These are phyloP conservation scores for Megacollybia marginata DNA, from an alignment of 768 basidiomycete species.

Conservation along the genomic window DNA sequence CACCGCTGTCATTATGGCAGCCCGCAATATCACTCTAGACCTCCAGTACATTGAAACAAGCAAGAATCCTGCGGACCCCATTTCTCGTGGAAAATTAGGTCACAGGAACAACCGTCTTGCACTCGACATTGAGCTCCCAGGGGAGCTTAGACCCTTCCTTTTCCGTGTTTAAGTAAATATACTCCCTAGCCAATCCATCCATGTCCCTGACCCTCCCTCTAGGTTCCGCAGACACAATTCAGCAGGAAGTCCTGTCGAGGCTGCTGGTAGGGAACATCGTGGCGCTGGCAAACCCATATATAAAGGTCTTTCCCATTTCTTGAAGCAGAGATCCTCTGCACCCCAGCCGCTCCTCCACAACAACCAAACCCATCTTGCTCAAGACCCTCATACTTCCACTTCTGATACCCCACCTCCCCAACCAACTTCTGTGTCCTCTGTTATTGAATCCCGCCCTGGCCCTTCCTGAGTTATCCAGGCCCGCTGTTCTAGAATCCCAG, in stretches of 20 bases:
- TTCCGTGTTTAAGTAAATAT: conserved; percentile 1
- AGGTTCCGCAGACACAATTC: not conserved
- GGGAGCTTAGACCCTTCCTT: conserved; percentile 1
- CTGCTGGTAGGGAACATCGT: not conserved
- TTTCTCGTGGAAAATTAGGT: conserved; percentile 1
- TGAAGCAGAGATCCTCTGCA: not conserved
- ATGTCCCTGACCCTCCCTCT: not conserved
- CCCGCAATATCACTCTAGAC: conserved; percentile 2
- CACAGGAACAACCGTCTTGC: not conserved
- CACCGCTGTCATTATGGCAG: conserved; percentile 1
- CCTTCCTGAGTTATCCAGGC: not conserved
- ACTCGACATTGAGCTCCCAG: not conserved
- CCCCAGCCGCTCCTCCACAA: not conserved
- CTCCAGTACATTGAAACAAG: conserved; percentile 9
- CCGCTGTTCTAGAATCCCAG: not conserved
- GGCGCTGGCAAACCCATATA: not conserved
- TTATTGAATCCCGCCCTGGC: not conserved
- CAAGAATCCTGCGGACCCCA: conserved; percentile 15
- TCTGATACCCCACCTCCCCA: not conserved
- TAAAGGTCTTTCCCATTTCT: too few relatives aligned
- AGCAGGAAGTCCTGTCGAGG: too few relatives aligned
- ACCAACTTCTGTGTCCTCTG: not conserved
- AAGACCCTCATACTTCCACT: too few relatives aligned
- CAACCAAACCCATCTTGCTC: not conserved
- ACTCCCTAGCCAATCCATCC: not conserved